phyloP scores from a whole-genome alignment of 2,329 filamentous ascomycete species.

The Colletotrichum australisinense region DNA sequence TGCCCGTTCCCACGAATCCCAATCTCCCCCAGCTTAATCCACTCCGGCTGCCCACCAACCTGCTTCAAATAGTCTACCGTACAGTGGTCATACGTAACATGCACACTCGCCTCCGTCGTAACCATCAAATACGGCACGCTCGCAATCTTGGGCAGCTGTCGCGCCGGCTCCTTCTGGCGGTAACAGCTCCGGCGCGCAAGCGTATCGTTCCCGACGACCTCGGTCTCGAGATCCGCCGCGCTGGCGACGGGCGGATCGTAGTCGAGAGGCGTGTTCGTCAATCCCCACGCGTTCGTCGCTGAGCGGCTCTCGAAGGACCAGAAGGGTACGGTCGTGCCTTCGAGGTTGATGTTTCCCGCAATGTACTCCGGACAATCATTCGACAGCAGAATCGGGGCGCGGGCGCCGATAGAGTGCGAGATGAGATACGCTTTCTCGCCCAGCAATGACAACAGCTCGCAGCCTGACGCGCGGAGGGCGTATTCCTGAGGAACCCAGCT shows the following conservation, averaged over 20 bases:
- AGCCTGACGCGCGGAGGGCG: conserved; percentile 43
- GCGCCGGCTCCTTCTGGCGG: conserved; percentile 37
- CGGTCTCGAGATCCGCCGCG: conserved; percentile 28
- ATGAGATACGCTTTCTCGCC: conserved; percentile 43
- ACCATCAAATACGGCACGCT: conserved; percentile 60
- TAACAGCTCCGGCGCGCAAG: conserved; percentile 13
- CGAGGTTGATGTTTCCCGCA: conserved; percentile 42
- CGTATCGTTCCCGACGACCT: conserved; percentile 28
- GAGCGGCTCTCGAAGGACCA: conserved; percentile 38
- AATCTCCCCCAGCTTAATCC: conserved; percentile 54
- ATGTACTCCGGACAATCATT: conserved; percentile 43
- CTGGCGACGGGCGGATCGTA: conserved; percentile 50
- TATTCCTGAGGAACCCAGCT: conserved; percentile 43
- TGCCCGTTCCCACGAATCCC: conserved; percentile 66
- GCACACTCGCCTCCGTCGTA: conserved; percentile 65
- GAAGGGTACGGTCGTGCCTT: conserved; percentile 43
- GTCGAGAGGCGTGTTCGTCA: conserved; percentile 54
- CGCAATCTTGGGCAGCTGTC: conserved; percentile 59
- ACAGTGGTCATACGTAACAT: conserved; percentile 66
- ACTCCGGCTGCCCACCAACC: conserved; percentile 57
- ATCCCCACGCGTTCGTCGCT: conserved; percentile 48
- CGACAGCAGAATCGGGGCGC: conserved; percentile 37
- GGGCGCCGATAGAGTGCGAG: conserved; percentile 44
- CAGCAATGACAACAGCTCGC: conserved; percentile 43
- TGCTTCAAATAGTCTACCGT: conserved; percentile 64